Base-by-base conservation (phyloP, 768 basidiomycete species). In the Amanita fuliginea region DNA sequence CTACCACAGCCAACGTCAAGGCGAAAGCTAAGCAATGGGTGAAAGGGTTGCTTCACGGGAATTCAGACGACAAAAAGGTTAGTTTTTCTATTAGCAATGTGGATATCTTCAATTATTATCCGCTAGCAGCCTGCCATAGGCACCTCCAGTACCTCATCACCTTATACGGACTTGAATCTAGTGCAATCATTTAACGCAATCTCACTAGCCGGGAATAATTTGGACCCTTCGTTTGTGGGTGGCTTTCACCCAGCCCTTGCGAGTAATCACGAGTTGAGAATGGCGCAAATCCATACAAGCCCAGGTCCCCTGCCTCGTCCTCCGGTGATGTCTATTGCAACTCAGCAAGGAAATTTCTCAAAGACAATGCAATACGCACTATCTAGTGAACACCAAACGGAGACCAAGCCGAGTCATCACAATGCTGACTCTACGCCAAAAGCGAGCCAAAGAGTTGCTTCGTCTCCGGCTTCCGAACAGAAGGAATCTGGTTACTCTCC, bases 281-380 rank as follows among this genome's bases (percentile, higher is more conserved):
- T 52, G 22, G 48, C 51, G 33, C 47, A 24, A n/a, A 16, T 35
- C 22, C 14, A 42, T 33, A 16, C 49, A 13, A 68, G 72, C 55
- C 73, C 76, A 7, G 53, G 56, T 32, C 73, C 73, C 11, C 63
- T 57, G 49, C 51, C 57, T 42, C 44, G 51, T 8, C 54, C 54
- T 19, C 61, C 61, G 0, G 13, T 2, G 21, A 34, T 42, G 3
- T 30, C 48, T 33, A 3, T 19, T 9, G 6, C 33, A 11, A 9
- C n/a, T 22, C 16, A 9, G 6, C 70, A 69, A 6, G 30, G 33
- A 7, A 30, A 51, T 26, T 63, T 64, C 28, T 70, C 69, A 21
- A 56, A 66, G 42, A 67, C 67, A 14, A 71, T 71, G 70, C 66
- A 68, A 50, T 65, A 67, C 59, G 66, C 68, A 14, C 61, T 70